A percentile compares a stretch with the other conserved stretches of the same genome.
phyloP scores from a whole-genome alignment of 805 yeast genomes.

The Metschnikowia chrysomelidarum region DNA sequence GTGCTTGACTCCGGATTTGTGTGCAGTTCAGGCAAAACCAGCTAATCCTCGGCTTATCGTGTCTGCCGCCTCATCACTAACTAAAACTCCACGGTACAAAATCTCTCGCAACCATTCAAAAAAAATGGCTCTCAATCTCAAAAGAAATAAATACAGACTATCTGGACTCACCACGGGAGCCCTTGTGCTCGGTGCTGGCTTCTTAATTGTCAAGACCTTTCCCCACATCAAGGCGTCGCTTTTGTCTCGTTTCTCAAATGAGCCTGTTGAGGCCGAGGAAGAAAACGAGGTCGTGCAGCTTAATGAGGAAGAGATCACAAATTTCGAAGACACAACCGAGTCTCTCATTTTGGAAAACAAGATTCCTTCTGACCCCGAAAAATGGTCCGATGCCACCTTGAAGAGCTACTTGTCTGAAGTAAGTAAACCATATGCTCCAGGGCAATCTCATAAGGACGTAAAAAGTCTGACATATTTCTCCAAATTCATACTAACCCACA shows the following conservation, averaged over 20 bases:
- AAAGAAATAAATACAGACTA: slow-evolving; percentile 18
- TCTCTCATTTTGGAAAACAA: slow-evolving; percentile 10
- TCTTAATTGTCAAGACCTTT: slow-evolving; percentile 43
- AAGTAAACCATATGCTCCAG: slow-evolving; percentile 19
- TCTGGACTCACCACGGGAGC: slow-evolving; percentile 38
- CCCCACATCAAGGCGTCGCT: slow-evolving; percentile 45
- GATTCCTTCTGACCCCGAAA: slow-evolving; percentile 4
- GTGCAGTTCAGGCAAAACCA: not conserved
- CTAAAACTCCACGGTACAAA: too few species aligned
- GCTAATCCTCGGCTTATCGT: too few species aligned
- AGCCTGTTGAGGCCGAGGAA: slow-evolving; percentile 12
- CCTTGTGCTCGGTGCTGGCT: slow-evolving; percentile 41
- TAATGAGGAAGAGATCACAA: slow-evolving; percentile 3
- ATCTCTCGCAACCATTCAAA: not conserved
- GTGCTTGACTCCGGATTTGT: not conserved
- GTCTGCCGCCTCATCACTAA: too few species aligned
- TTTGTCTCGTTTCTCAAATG: slow-evolving; percentile 18
- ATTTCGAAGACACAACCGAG: slow-evolving; percentile 4
- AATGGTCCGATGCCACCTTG: slow-evolving; percentile 10
- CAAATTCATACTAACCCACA: slow-evolving; percentile 26
- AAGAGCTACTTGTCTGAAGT: slow-evolving; percentile 11
- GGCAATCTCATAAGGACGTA: slow-evolving; percentile 39
- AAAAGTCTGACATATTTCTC: slow-evolving; percentile 35
- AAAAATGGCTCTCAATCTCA: slow-evolving; percentile 25
- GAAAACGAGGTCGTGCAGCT: slow-evolving; percentile 9